Percentiles rank a stretch among this genome's conserved stretches.
phyloP scores from a whole-genome alignment of 208 protist species.

The Acanthamoeba castellanii region DNA sequence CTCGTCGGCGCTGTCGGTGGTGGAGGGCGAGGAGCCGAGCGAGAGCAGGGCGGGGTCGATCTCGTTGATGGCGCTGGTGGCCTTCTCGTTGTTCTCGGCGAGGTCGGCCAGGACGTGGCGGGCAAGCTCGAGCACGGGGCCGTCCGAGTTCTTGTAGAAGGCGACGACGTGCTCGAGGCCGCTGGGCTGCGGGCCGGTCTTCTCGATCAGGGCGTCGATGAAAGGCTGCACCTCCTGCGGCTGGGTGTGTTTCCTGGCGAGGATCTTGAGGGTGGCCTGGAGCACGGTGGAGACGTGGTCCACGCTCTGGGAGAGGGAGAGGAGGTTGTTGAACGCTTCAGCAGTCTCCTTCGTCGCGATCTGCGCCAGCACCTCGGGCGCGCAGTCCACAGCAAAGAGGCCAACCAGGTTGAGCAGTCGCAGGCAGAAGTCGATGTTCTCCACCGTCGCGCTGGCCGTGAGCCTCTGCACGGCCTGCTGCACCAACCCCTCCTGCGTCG shows the following conservation, averaged over 20 bases:
- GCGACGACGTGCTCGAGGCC: slow-evolving; percentile 11
- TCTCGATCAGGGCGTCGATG: slow-evolving; percentile 25
- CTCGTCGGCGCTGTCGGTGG: neutral
- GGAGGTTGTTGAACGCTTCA: slow-evolving; percentile 64
- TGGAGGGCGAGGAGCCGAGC: neutral
- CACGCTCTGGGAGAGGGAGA: slow-evolving; percentile 6
- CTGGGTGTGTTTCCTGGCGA: neutral
- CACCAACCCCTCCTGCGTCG: slow-evolving; percentile 3
- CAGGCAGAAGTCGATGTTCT: slow-evolving; percentile 50
- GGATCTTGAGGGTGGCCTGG: slow-evolving; percentile 64
- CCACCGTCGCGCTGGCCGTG: neutral
- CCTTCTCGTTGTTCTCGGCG: slow-evolving; percentile 36
- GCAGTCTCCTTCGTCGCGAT: slow-evolving; percentile 52
- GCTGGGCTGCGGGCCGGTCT: slow-evolving; percentile 1
- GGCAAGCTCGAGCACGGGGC: neutral
- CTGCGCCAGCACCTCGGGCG: slow-evolving; percentile 1
- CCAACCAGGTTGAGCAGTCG: slow-evolving; percentile 50
- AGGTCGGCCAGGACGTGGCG: slow-evolving; percentile 51
- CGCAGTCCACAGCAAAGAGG: slow-evolving; percentile 60
- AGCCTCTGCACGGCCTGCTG: slow-evolving; percentile 23
- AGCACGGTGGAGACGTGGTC: slow-evolving; percentile 55
- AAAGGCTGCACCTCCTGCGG: slow-evolving; percentile 5
- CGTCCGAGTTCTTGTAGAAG: slow-evolving; percentile 22
- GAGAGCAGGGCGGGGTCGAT: slow-evolving; percentile 14
- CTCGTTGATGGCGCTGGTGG: slow-evolving; percentile 7